A percentile compares a stretch with the other conserved stretches of the same genome.
These are phyloP conservation scores for Cercospora nicotianae DNA, from an alignment of 2,329 filamentous ascomycete species.

Conservation along the genomic window DNA sequence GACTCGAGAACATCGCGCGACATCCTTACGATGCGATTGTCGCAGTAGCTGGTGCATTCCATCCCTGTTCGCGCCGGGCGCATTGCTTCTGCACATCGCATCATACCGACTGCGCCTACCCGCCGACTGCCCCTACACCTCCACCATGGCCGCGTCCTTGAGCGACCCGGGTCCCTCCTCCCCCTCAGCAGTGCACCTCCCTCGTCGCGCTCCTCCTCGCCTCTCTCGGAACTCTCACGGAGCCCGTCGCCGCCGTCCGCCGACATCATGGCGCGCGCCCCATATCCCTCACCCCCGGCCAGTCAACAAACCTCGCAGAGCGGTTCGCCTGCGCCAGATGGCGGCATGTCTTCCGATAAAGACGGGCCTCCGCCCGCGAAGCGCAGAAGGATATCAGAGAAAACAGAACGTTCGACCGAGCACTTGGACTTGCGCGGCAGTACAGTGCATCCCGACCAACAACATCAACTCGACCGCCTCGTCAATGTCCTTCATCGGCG, in stretches of 20 bases:
- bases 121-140: constrained; percentile 15
- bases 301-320: constrained; percentile 50
- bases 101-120: constrained; percentile 14
- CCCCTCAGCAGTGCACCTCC: constrained; percentile 31
- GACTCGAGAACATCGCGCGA: background rate
- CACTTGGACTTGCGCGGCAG: constrained; percentile 68
- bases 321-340: constrained; percentile 48
- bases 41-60: background rate
- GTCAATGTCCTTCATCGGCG: constrained; percentile 77
- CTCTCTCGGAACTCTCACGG: constrained; percentile 21
- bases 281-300: constrained; percentile 43
- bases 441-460: constrained; percentile 57
- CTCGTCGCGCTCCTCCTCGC: constrained; percentile 25
- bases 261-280: constrained; percentile 31
- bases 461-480: constrained; percentile 66
- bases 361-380: constrained; percentile 72
- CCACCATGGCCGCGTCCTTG: constrained; percentile 19
- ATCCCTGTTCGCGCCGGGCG: constrained; percentile 7
- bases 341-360: constrained; percentile 48
- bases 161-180: constrained; percentile 22
- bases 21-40: constrained; percentile 15
- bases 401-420: constrained; percentile 69
- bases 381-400: constrained; percentile 65
- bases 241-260: constrained; percentile 25
- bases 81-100: constrained; percentile 8